A percentile compares a stretch with the other conserved stretches of the same genome.
These are phyloP conservation scores for Pseudogymnoascus sp. DNA, from an alignment of 2,329 filamentous ascomycete species.

Conservation along the genomic window DNA sequence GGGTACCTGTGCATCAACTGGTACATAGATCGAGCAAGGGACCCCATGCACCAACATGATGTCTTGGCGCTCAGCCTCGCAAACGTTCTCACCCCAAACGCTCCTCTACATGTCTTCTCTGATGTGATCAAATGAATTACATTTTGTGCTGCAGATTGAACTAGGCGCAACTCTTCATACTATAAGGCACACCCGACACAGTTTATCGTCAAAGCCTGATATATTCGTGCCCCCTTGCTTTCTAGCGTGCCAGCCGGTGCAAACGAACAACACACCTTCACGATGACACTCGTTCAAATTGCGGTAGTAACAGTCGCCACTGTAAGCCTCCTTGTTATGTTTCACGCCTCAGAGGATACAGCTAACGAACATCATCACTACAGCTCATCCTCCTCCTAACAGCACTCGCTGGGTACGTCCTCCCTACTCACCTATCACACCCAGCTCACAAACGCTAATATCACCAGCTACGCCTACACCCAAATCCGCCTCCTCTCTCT, in stretches of 20 bases:
- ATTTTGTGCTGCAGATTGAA: neutral
- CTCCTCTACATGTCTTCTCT: neutral
- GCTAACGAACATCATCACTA: conserved; percentile 10
- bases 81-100: neutral
- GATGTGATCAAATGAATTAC: neutral
- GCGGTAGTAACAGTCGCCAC: neutral
- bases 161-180: neutral
- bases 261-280: neutral
- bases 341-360: neutral
- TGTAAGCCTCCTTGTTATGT: neutral
- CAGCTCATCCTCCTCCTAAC: conserved; percentile 23
- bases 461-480: conserved; percentile 22
- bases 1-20: neutral
- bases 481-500: conserved; percentile 25
- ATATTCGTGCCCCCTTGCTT: neutral
- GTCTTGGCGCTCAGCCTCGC: neutral
- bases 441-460: neutral
- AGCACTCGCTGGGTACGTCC: conserved; percentile 23
- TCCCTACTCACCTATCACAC: neutral
- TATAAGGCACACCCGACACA: neutral
- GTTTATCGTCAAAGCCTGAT: neutral
- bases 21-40: neutral
- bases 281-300: neutral
- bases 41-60: neutral
- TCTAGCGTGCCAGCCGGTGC: neutral